Base-by-base conservation (phyloP, 176 grass and related monocot species). In the Triticum urartu region DNA sequence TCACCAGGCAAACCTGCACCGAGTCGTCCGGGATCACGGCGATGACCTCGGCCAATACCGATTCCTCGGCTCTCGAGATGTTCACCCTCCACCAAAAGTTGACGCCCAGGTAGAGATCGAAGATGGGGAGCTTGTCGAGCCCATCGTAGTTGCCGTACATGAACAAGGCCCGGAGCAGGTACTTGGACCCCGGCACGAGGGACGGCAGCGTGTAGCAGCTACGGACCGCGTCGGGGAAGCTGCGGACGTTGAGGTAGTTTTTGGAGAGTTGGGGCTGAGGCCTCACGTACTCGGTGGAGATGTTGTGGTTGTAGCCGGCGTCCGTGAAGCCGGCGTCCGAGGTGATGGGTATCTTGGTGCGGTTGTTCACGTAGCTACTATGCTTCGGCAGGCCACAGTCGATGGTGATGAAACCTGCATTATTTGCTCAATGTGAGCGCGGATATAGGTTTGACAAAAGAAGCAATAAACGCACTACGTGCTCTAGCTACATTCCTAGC, bases 401-500 rank as follows among this genome's bases (percentile, higher is more conserved):
- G 11, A 94, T 89, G 79, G 80, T 94, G 33, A 94, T 87, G 83
- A 91, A 94, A 73, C 89, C 90, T 91, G 75, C 32, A 50, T n/a
- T n/a, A n/a, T n/a, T 48, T 50, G 47, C 47, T 5, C 4, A 5
- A 83, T n/a, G n/a, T n/a, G n/a, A n/a, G n/a, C n/a, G n/a, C n/a
- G n/a, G n/a, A n/a, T n/a, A n/a, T n/a, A n/a, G n/a, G n/a, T n/a
- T n/a, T n/a, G n/a, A n/a, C n/a, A n/a, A n/a, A n/a, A n/a, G n/a
- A n/a, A n/a, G n/a, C n/a, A n/a, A n/a, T n/a, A n/a, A n/a, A n/a
- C n/a, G n/a, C n/a, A n/a, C n/a, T n/a, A n/a, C n/a, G n/a, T n/a
- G n/a, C n/a, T n/a, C n/a, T n/a, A n/a, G n/a, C n/a, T n/a, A n/a
- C n/a, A n/a, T n/a, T n/a, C n/a, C n/a, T n/a, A n/a, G n/a, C n/a